Base-by-base conservation (phyloP, 169 alveolate genomes). In the Plasmodium berghei region DNA sequence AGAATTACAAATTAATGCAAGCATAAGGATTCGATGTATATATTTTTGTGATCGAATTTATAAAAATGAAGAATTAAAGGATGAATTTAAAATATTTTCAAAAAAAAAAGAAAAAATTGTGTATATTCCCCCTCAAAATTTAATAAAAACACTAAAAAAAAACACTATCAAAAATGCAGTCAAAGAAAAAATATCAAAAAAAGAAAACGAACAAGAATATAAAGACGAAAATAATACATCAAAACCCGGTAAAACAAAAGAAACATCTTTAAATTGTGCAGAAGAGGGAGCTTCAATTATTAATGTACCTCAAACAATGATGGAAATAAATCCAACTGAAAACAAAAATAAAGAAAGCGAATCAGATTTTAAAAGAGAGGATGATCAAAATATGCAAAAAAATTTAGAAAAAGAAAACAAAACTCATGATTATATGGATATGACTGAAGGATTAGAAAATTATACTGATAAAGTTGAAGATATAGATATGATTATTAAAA, bases 1-100 rank as follows among this genome's bases (percentile, higher is more conserved):
- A 62, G 96, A 98, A 62, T 97, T 98, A 28, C 98, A 98, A 92
- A 96, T 98, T 48, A 99, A 98, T 88, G 99, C 99, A 18, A 98
- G 98, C 94, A 97, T 99, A 95, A 96, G 99, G 66, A 95, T 96
- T 55, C 96, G 99, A 87, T 96, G 99, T 93, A 96, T 98, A 58
- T 98, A 97, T 92, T 98, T 98, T 98, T 96, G 98, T 48, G 99
- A 98, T 93, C 95, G 98, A 66, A 93, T 97, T 48, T 96, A 97
- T 91, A 95, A 96, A 22, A 96, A 94, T 80, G 97, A 94, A 52
- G 97, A 94, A 71, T 85, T 95, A 9, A 97, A 88, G 18, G 90
- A 83, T 4, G 90, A 83, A 40, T 83, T 67, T n/a, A 83, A 83
- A 83, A 69, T 83, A 12, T 83, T 67, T 45, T 66, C 28, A 5